Conservation (phyloP, 2,329 filamentous ascomycete genomes). For the Colletotrichum endophyticum region DNA sequence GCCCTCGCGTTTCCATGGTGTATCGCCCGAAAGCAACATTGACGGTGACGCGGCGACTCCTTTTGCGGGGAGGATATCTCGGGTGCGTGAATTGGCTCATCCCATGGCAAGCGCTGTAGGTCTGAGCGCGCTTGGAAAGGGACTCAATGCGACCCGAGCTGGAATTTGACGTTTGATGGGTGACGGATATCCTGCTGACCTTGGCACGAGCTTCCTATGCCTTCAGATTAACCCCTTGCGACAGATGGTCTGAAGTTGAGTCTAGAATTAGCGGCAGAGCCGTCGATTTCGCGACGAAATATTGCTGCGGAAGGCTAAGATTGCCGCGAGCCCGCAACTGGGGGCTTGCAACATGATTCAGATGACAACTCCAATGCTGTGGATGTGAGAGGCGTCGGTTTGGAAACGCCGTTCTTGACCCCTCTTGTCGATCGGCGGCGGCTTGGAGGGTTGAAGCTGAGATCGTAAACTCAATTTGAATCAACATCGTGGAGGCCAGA, state of each 20-base stretch:
- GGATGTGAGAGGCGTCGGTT: not conserved
- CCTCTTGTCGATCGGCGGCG: not conserved
- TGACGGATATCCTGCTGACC: not conserved
- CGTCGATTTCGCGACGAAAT: not conserved
- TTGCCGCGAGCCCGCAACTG: not conserved
- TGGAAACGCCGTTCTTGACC: not conserved
- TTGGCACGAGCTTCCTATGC: not conserved
- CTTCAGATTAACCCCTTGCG: not conserved
- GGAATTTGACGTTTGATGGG: not conserved
- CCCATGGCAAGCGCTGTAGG: not conserved
- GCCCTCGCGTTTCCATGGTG: not conserved
- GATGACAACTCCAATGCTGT: not conserved
- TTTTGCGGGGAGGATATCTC: not conserved
- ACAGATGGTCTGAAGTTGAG: not conserved
- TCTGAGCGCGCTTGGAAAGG: not conserved
- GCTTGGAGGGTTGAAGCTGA: not conserved
- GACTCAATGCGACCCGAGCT: not conserved
- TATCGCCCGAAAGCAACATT: not conserved
- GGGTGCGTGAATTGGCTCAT: not conserved
- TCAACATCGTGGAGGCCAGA: not conserved
- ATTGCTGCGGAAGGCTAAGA: not conserved
- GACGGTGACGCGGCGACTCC: not conserved
- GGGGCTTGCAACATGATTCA: not conserved
- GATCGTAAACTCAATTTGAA: constrained; percentile 7
- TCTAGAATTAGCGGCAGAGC: not conserved